Evolutionary conservation across 2,329 filamentous ascomycete species (phyloP).

Genomic region (Orbilia oligospora): DNA sequence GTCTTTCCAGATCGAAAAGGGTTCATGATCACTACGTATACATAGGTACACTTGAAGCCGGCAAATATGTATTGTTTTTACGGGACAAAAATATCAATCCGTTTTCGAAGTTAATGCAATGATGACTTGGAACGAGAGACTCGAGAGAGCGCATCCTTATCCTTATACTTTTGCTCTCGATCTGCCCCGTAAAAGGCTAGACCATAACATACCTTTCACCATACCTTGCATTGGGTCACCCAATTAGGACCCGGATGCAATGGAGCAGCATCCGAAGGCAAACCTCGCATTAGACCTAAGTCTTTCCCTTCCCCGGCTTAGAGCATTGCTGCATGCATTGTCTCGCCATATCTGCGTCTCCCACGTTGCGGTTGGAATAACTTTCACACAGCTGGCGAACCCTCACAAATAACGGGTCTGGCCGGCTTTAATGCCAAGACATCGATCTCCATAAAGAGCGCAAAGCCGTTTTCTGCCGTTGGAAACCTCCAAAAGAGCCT

Average conservation of each 20-base stretch:
- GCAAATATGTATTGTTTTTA: background rate
- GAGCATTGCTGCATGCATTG: conserved; percentile 35
- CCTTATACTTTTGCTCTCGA: background rate
- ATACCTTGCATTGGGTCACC: conserved; percentile 22
- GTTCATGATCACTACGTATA: too few relatives aligned
- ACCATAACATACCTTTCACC: too few relatives aligned
- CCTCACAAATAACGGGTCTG: too few relatives aligned
- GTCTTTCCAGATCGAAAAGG: background rate
- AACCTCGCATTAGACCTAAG: conserved; percentile 39
- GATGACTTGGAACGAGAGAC: conserved; percentile 29
- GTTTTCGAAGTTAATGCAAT: conserved; percentile 28
- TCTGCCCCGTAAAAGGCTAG: conserved; percentile 16
- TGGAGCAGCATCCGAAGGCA: conserved; percentile 41
- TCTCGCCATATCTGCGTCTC: conserved; percentile 48
- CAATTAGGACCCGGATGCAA: conserved; percentile 45
- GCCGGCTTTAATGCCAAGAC: background rate
- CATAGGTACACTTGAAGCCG: too few relatives aligned
- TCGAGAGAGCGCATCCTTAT: background rate
- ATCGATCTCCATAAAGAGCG: conserved; percentile 7
- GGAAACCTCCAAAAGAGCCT: too few relatives aligned
- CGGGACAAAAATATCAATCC: background rate
- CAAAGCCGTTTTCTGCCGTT: too few relatives aligned
- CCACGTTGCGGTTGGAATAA: conserved; percentile 4
- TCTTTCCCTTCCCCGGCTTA: conserved; percentile 22
- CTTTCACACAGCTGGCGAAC: too few relatives aligned